Evolutionary conservation across 2,329 filamentous ascomycete genomes (phyloP), one percentile per base, ranked within the genome.

Genomic region (Botrytis fabae): DNA sequence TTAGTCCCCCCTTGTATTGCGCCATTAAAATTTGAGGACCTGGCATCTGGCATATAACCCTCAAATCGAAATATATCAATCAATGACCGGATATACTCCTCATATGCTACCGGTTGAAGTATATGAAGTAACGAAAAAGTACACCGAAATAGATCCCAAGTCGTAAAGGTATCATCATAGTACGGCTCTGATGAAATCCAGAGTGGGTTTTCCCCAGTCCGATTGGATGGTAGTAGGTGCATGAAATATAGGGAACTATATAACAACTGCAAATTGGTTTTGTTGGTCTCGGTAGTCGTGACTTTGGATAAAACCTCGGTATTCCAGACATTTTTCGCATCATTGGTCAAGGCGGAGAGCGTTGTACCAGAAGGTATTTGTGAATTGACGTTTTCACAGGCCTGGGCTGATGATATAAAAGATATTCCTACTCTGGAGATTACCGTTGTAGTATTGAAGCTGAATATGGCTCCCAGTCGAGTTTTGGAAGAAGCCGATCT

Each of bases 121-220:
- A 93, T 84, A 40, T 93, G 91, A 75, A 91, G 85, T 0, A 93
- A 83, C 0, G 90, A 82, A 0, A 88, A 91, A 2, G 88, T 87
- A 79, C 89, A 92, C 32, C 91, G 87, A 79, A 92, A 85, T 25
- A 83, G 70, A 66, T 88, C 86, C 91, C 91, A 93, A 46, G 91
- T 86, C 0, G 91, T 92, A 78, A 92, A 92, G 22, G 90, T 87
- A 73, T 93, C 91, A 75, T 92, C 89, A 78, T 91, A 93, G 77
- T 91, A 92, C 1, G 91, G 90, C 79, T 93, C 91, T 0, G 79
- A 77, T 1, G 88, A 90, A 2, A 82, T 78, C 90, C 91, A 93
- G 0, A 85, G 81, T 0, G 90, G 90, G 74, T 93, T 93, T 79
- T 93, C 91, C 0, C 89, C 90, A 0, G 90, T 92, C 74, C 90